These are phyloP conservation scores for Alternaria ethzedia DNA, from an alignment of 2,329 filamentous ascomycete genomes.

Conservation along the genomic window DNA sequence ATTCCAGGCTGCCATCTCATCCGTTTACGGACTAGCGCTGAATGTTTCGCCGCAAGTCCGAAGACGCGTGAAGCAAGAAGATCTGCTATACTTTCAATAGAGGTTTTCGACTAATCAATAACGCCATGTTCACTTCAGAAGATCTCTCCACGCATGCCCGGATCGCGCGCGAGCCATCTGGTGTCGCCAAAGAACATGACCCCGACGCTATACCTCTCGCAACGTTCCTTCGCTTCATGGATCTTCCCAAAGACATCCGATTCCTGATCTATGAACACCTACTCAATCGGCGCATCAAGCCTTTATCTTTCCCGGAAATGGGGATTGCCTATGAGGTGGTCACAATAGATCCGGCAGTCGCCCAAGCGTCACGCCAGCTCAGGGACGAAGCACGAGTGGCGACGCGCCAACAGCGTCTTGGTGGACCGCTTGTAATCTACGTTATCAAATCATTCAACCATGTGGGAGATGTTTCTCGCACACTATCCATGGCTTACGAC, in stretches of 20 bases:
- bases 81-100: not conserved
- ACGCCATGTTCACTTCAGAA: not conserved
- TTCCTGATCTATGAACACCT: not conserved
- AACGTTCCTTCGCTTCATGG: not conserved
- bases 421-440: not conserved
- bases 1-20: not conserved
- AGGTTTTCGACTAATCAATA: not conserved
- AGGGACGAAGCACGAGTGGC: not conserved
- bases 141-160: not conserved
- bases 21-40: conserved; percentile 1
- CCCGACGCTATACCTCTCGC: not conserved
- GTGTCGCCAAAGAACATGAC: not conserved
- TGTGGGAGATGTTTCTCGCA: not conserved
- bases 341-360: not conserved
- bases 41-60: not conserved
- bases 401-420: not conserved
- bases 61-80: not conserved
- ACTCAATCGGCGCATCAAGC: not conserved
- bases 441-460: not conserved
- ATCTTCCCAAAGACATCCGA: not conserved
- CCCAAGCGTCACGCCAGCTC: not conserved
- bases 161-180: not conserved
- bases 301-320: not conserved
- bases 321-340: not conserved
- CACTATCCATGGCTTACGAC: not conserved